Evolutionary conservation across 2,329 filamentous ascomycete genomes (phyloP), one percentile per base, ranked within the genome.

Genomic region (Fusarium gaditjirri): DNA sequence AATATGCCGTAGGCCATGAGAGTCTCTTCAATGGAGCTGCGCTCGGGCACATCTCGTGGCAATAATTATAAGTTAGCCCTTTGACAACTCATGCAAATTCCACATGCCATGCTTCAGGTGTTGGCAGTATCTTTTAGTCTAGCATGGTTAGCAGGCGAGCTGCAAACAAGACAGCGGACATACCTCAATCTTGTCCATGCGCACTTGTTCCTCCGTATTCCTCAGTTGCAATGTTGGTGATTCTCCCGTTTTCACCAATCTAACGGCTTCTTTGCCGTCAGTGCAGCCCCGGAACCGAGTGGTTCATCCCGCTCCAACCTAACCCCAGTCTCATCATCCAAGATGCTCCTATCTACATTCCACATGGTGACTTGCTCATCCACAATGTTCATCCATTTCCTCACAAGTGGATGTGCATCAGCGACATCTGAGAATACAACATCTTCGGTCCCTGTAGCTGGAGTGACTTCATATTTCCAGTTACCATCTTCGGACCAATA

Each of bases 401-500:
- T 80, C 42, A 94, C 78, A 54, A 94, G 72, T 41, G 93, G 93
- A 80, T 95, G 93, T 31, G 88, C 86, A 42, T 83, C 84, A 2
- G 91, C 92, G 49, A 94, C 88, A 77, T 91, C 87, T 41, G 84
- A 80, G 73, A 92, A 91, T 7, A 89, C 81, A 3, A 87, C 80
- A 12, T 86, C 85, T 49, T 75, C 79, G 9, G 81, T 79, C 11
- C 80, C 83, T 10, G 79, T 77, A 12, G 64, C 65, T 25, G 66
- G 53, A 55, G 81, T 77, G 35, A 93, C 87, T 2, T 86, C 82
- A 79, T 88, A 95, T 75, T 83, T 90, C 92, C 92, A 94, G 42
- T 90, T 88, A 2, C 93, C 93, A 77, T 94, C 91, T 16, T 86
- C 82, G 7, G 88, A 87, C 85, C 93, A 93, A 80, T 87, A 94